phyloP scores from a whole-genome alignment of 495 filamentous ascomycete species.

The Astrothelium macrocarpum region DNA sequence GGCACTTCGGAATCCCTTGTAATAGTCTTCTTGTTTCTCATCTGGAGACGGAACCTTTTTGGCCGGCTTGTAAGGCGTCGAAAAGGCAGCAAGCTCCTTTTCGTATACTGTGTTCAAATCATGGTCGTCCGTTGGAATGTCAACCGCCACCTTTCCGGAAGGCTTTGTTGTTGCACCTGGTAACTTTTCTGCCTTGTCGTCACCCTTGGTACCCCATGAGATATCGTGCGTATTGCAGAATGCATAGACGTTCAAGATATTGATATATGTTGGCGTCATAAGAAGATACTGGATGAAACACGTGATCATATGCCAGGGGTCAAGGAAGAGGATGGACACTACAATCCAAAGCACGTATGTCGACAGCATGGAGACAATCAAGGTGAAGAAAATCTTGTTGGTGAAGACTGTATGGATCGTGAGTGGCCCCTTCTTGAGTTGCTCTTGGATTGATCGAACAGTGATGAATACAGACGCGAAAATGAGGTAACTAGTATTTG shows the following conservation, averaged over 20 bases:
- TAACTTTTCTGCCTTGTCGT: constrained; percentile 79
- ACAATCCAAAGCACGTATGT: constrained; percentile 94
- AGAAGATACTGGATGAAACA: constrained; percentile 93
- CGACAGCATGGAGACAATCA: constrained; percentile 82
- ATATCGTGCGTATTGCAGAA: constrained; percentile 98
- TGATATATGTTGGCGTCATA: constrained; percentile 89
- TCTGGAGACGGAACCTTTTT: constrained; percentile 49
- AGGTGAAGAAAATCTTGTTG: constrained; percentile 83
- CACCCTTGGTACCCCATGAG: constrained; percentile 94
- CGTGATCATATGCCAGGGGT: constrained; percentile 99
- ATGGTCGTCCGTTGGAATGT: constrained; percentile 76
- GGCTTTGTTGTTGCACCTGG: constrained; percentile 72
- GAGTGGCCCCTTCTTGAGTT: constrained; percentile 53
- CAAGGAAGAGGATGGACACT: constrained; percentile 88
- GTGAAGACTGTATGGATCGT: constrained; percentile 61
- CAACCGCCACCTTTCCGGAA: constrained; percentile 88
- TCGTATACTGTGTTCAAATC: constrained; percentile 94
- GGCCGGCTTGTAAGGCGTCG: constrained; percentile 54
- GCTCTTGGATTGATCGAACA: constrained; percentile 65
- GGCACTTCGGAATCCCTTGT: constrained; percentile 85
- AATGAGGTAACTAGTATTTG: constrained; percentile 59
- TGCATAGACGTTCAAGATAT: constrained; percentile 93
- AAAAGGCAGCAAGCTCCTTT: constrained; percentile 66
- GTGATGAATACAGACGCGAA: constrained; percentile 96
- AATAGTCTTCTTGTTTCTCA: constrained; percentile 95